phyloP scores from a whole-genome alignment of 805 yeast species.

The Saturnispora dispora region DNA sequence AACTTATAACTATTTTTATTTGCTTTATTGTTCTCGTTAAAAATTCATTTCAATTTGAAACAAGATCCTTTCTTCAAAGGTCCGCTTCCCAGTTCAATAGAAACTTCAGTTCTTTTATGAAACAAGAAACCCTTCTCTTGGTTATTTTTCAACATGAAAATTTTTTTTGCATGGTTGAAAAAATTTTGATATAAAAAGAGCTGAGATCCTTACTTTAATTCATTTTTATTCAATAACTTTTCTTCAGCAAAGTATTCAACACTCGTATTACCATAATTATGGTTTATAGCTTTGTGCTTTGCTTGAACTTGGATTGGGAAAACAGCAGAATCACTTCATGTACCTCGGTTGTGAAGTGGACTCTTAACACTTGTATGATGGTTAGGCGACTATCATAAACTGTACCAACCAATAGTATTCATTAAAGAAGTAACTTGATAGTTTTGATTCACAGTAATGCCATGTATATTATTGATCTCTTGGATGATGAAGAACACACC shows the following conservation, averaged over 20 bases:
- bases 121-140: neutral
- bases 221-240: neutral
- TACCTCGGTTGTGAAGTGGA: neutral
- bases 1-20: conserved; percentile 2
- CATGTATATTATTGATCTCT: neutral
- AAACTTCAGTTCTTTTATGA: neutral
- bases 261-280: too few relatives aligned
- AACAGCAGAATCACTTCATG: neutral
- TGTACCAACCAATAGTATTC: neutral
- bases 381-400: neutral
- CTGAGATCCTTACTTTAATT: neutral
- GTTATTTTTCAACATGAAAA: neutral
- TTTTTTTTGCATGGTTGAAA: neutral
- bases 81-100: too few relatives aligned
- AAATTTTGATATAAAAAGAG: neutral
- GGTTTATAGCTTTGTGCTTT: neutral
- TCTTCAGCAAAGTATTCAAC: neutral
- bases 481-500: conserved; percentile 15
- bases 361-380: neutral
- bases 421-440: neutral
- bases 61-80: neutral
- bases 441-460: neutral
- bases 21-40: neutral
- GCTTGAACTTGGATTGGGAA: neutral
- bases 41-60: neutral